A percentile compares a stretch with the other conserved stretches of the same genome.
These are phyloP conservation scores for Ramaria rubella DNA, from an alignment of 768 basidiomycete genomes.

Conservation along the genomic window DNA sequence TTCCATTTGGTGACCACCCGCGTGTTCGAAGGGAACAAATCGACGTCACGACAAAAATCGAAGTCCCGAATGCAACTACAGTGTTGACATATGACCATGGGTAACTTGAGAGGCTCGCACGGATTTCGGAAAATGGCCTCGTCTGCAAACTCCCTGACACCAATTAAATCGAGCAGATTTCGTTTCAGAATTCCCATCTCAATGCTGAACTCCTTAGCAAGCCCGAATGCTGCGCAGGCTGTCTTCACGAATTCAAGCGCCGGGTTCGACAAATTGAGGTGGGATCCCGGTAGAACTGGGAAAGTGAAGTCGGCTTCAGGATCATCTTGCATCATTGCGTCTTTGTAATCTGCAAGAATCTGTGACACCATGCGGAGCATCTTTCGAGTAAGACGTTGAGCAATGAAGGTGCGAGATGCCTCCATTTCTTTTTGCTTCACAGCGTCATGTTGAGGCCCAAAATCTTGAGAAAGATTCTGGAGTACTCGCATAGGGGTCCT, in stretches of 20 bases:
- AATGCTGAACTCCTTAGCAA: constrained; percentile 74
- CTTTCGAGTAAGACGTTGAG: constrained; percentile 72
- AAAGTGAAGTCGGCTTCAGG: constrained; percentile 60
- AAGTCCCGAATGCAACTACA: constrained; percentile 86
- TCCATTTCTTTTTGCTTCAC: constrained; percentile 66
- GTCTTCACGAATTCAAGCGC: constrained; percentile 87
- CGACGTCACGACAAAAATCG: constrained; percentile 91
- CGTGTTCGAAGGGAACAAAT: constrained; percentile 58
- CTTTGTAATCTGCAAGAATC: constrained; percentile 52
- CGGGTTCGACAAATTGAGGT: constrained; percentile 73
- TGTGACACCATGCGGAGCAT: constrained; percentile 62
- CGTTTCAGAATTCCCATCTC: constrained; percentile 87
- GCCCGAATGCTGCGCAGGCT: constrained; percentile 69
- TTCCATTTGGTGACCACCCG: constrained; percentile 47
- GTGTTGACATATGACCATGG: constrained; percentile 81
- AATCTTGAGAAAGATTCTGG: constrained; percentile 56
- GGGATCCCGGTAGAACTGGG: constrained; percentile 81
- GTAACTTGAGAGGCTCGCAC: constrained; percentile 78
- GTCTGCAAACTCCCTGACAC: constrained; percentile 77
- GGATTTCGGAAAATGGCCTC: constrained; percentile 89
- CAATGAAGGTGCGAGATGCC: constrained; percentile 66
- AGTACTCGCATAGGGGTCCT: constrained; percentile 70
- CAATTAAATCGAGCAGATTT: constrained; percentile 81
- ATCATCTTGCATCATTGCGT: constrained; percentile 39
- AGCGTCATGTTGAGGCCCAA: constrained; percentile 53